phyloP scores from a whole-genome alignment of 352 stramenopile species.

The Globisporangium nunn region DNA sequence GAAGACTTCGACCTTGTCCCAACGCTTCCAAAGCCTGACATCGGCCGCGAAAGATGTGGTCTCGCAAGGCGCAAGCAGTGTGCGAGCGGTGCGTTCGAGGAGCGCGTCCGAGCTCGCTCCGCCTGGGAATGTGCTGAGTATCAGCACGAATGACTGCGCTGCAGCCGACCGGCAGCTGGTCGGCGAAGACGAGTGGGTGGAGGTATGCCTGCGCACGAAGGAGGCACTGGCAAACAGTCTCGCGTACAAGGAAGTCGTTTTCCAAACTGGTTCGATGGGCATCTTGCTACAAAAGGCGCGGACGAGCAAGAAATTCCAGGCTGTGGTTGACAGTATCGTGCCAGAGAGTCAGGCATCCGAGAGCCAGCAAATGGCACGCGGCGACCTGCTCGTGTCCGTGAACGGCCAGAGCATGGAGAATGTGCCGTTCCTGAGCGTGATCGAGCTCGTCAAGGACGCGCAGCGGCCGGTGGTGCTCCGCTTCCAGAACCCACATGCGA shows the following conservation, averaged over 20 bases:
- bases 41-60: conserved; percentile 65
- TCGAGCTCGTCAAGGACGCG: conserved; percentile 72
- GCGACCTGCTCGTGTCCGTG: conserved; percentile 70
- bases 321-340: conserved; percentile 77
- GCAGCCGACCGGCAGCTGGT: conserved; percentile 27
- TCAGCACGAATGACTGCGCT: neutral
- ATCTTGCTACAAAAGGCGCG: conserved; percentile 75
- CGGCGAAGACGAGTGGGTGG: conserved; percentile 71
- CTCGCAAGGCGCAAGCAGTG: conserved; percentile 19
- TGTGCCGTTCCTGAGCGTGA: conserved; percentile 61
- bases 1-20: conserved; percentile 48
- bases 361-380: conserved; percentile 51
- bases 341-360: conserved; percentile 71
- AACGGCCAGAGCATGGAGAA: conserved; percentile 62
- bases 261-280: conserved; percentile 61
- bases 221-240: conserved; percentile 47
- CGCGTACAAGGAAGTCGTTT: conserved; percentile 56
- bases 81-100: conserved; percentile 5
- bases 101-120: neutral
- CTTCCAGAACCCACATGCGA: conserved; percentile 52
- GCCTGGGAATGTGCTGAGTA: neutral
- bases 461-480: conserved; percentile 57
- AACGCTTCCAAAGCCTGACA: conserved; percentile 58
- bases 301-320: conserved; percentile 57
- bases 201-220: conserved; percentile 46